These are phyloP conservation scores for Colletotrichum plurivorum DNA, from an alignment of 2,329 filamentous ascomycete genomes.

Conservation along the genomic window DNA sequence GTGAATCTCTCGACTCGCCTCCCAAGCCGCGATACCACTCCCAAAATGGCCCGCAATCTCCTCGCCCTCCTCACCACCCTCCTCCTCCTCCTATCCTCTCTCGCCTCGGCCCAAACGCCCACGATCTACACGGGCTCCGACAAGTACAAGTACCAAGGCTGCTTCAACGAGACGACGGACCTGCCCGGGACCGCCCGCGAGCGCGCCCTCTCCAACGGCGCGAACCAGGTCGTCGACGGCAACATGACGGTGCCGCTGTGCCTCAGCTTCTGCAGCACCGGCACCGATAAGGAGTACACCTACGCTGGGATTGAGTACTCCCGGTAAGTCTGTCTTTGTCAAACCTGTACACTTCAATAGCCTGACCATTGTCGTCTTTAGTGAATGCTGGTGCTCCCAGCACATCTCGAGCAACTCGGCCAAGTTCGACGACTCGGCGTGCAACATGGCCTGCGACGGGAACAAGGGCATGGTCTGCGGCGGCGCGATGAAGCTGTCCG, in stretches of 20 bases:
- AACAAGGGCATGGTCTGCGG: slow-evolving; percentile 67
- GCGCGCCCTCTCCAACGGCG: slow-evolving; percentile 62
- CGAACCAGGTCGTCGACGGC: slow-evolving; percentile 55
- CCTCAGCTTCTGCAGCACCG: slow-evolving; percentile 63
- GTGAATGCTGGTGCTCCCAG: slow-evolving; percentile 73
- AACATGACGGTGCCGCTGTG: slow-evolving; percentile 68
- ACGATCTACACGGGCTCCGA: slow-evolving; percentile 53
- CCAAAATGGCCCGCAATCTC: slow-evolving; percentile 18
- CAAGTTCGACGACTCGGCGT: slow-evolving; percentile 62
- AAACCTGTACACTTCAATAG: too few relatives aligned
- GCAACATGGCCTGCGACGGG: slow-evolving; percentile 68
- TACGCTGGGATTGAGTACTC: slow-evolving; percentile 71
- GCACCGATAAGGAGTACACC: slow-evolving; percentile 54
- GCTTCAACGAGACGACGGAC: slow-evolving; percentile 70
- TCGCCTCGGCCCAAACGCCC: slow-evolving; percentile 42
- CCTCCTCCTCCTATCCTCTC: slow-evolving; percentile 31
- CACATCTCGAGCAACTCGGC: slow-evolving; percentile 62
- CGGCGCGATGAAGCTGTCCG: slow-evolving; percentile 63
- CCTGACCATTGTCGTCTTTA: slow-evolving; percentile 42
- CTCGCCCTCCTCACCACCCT: slow-evolving; percentile 30
- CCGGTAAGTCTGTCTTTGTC: slow-evolving; percentile 48
- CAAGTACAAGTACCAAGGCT: slow-evolving; percentile 67
- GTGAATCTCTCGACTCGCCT: not conserved
- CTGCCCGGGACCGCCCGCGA: slow-evolving; percentile 55
- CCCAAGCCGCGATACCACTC: not conserved